Evolutionary conservation across 2,329 filamentous ascomycete species (phyloP), one percentile per base, ranked within the genome.

Genomic region (Epichloe uncinata): DNA sequence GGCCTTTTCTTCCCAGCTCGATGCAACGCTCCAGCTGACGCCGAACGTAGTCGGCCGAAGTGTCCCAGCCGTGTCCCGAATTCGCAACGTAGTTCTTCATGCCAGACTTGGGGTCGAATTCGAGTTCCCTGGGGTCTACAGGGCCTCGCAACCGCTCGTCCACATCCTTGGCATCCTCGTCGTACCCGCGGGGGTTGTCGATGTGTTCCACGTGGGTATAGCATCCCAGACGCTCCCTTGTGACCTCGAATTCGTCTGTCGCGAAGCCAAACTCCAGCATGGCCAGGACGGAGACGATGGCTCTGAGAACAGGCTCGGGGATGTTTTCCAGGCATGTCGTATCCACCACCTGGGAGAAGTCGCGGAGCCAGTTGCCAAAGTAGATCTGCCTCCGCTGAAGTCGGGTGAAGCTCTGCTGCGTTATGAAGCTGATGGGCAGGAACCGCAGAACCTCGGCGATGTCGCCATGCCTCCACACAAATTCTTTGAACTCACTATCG

Each of bases 51-150:
- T 85, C 88, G 5, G 84, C 72, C 54, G 87, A 93, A 4, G 90
- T 96, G 1, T 88, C 86, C 84, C 88, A 95, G 30, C 79, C 77
- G 3, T 59, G 53, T 4, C 87, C 85, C 9, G 70, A 72, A 59
- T 94, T 95, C 50, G 90, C 84, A 56, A 96, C 95, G 65, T 96
- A 96, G 63, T 95, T 95, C 69, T 95, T 95, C 89, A 96, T 94
- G 33, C 88, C 88, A 0, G 85, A 88, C 7, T 76, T 68, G 11
- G 69, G 70, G 58, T 89, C 85, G 52, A 89, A 75, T 51, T 83
- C 77, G 33, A 86, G 74, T 60, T 89, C 85, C 8, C 40, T 18
- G 3, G 74, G 74, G 55, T 78, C 70, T 7, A 52, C 50, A 4
- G 50, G 50, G 11, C 50, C 50, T 20, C 50, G 47, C 9, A 52